Evolutionary conservation across 495 filamentous ascomycete species (phyloP).

Genomic region (Penicillium turbatum): DNA sequence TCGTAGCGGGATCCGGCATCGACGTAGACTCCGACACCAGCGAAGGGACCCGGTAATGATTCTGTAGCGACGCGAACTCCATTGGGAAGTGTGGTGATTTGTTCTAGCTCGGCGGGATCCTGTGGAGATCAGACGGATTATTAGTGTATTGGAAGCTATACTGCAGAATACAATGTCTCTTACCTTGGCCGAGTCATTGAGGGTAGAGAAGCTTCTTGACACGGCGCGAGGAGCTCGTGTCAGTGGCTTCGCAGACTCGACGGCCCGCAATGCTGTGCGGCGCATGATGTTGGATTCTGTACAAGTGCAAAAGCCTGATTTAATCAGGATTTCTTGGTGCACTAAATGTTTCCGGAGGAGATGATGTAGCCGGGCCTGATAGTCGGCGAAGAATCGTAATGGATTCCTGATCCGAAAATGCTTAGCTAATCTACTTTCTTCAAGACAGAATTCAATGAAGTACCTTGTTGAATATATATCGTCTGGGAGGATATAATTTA

Average conservation of each 20-base stretch:
- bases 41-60: constrained; percentile 91
- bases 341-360: constrained; percentile 12
- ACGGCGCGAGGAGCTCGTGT: constrained; percentile 35
- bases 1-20: constrained; percentile 96
- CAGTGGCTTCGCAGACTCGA: constrained; percentile 42
- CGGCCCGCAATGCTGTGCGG: constrained; percentile 44
- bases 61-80: constrained; percentile 93
- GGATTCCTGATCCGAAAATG: constrained; percentile 18
- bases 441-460: not conserved
- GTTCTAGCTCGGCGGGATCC: constrained; percentile 86
- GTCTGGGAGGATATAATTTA: no score
- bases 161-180: not conserved
- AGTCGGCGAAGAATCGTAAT: constrained; percentile 26
- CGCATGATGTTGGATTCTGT: constrained; percentile 31
- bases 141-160: not conserved
- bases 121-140: constrained; percentile 31
- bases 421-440: constrained; percentile 17
- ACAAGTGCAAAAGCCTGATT: not conserved
- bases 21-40: constrained; percentile 92
- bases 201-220: constrained; percentile 42
- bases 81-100: constrained; percentile 87
- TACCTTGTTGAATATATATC: no score
- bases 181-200: constrained; percentile 42
- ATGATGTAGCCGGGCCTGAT: constrained; percentile 4
- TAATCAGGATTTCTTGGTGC: constrained; percentile 4